Evolutionary conservation across 148 eudicot species (phyloP).

Genomic region (Vaccinium macrocarpon): DNA sequence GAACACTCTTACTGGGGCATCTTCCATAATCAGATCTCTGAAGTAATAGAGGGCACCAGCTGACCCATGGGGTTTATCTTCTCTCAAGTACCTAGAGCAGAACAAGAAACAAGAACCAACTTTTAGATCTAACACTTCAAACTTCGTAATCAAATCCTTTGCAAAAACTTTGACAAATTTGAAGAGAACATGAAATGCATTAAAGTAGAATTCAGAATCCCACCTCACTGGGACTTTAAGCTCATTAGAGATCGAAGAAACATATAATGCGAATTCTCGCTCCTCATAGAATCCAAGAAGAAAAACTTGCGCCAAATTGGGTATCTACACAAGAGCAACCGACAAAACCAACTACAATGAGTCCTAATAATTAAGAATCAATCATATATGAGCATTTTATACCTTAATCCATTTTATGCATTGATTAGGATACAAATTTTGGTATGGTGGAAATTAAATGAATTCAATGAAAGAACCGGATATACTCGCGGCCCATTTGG

Average conservation of each 20-base stretch:
- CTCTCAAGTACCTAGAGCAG: constrained; percentile 71
- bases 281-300: constrained; percentile 86
- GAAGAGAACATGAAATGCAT: background rate
- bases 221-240: constrained; percentile 92
- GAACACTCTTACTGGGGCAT: constrained; percentile 51
- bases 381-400: background rate
- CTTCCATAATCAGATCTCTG: constrained; percentile 90
- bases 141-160: background rate
- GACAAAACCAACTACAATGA: constrained; percentile 15
- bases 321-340: constrained; percentile 52
- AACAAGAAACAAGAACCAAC: constrained; percentile 15
- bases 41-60: constrained; percentile 88
- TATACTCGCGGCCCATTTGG: background rate
- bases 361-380: background rate
- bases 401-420: background rate
- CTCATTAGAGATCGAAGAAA: constrained; percentile 88
- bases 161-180: background rate
- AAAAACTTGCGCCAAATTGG: constrained; percentile 79
- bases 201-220: background rate
- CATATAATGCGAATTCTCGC: constrained; percentile 74
- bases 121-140: background rate
- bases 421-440: background rate
- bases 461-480: background rate
- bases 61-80: constrained; percentile 95
- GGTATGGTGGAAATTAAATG: background rate